Conservation (phyloP, 2,329 filamentous ascomycete species). For the Trichoderma afroharzianum region DNA sequence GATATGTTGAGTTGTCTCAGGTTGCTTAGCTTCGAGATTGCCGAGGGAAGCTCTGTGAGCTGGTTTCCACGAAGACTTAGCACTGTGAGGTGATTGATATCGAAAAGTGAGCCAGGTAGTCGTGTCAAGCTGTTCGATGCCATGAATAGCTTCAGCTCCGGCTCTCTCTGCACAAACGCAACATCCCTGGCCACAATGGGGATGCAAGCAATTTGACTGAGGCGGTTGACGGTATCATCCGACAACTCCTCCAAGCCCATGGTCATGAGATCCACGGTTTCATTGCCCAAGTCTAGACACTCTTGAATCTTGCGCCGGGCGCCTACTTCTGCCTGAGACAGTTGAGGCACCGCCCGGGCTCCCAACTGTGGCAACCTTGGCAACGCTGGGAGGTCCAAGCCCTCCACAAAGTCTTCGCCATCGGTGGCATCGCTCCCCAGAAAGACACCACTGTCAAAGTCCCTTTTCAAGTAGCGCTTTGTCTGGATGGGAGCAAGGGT, state of each 20-base stretch:
- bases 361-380: constrained; percentile 39
- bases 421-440: constrained; percentile 59
- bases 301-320: constrained; percentile 46
- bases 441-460: constrained; percentile 67
- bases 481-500: constrained; percentile 31
- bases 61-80: constrained; percentile 64
- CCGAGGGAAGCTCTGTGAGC: constrained; percentile 57
- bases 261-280: constrained; percentile 60
- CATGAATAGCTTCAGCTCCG: constrained; percentile 59
- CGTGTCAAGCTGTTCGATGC: constrained; percentile 54
- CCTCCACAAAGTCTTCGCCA: constrained; percentile 37
- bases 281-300: constrained; percentile 56
- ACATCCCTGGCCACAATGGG: constrained; percentile 54
- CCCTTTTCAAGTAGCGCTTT: constrained; percentile 54
- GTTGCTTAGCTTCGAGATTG: constrained; percentile 55
- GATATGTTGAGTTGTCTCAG: constrained; percentile 63
- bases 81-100: constrained; percentile 58
- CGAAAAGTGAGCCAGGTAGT: constrained; percentile 59
- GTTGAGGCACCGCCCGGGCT: constrained; percentile 26
- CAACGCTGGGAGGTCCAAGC: constrained; percentile 30
- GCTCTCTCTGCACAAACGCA: constrained; percentile 56
- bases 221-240: constrained; percentile 53
- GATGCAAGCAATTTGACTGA: constrained; percentile 53
- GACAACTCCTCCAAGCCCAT: constrained; percentile 52
- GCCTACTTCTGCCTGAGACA: constrained; percentile 41